Conservation (phyloP, 1,139 yeast genomes). For the Candida frijolesensis region DNA sequence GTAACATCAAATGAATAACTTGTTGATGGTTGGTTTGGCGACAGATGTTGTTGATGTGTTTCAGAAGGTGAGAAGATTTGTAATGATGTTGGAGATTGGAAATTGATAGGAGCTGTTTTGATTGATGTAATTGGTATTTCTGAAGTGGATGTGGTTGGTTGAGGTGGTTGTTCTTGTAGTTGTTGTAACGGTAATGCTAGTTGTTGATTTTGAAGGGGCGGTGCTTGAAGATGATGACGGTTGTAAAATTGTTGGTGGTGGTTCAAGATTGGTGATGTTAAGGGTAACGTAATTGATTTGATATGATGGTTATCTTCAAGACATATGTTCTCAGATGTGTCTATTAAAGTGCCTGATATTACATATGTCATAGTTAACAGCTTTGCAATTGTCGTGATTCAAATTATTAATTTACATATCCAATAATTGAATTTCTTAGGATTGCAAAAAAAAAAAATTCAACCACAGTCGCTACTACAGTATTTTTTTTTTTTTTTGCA, state of each 20-base stretch:
- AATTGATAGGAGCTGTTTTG: constrained; percentile 9
- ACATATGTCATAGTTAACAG: background rate
- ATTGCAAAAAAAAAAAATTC: constrained; percentile 2
- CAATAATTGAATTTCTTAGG: background rate
- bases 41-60: background rate
- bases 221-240: constrained; percentile 8
- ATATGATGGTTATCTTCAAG: background rate
- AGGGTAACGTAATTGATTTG: constrained; percentile 11
- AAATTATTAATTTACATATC: background rate
- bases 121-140: background rate
- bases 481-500: constrained; percentile 1
- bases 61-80: constrained; percentile 2
- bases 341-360: background rate
- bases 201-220: background rate
- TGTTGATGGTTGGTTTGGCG: background rate
- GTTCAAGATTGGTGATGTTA: constrained; percentile 8
- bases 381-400: background rate
- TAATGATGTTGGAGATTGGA: constrained; percentile 5
- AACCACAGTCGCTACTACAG: background rate
- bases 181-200: background rate
- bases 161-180: too few relatives aligned
- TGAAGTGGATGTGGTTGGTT: background rate
- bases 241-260: background rate
- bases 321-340: background rate
- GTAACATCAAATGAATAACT: constrained; percentile 9